phyloP scores from a whole-genome alignment of 176 grass and related monocot species.

The sorghum (Sorghum bicolor) region DNA sequence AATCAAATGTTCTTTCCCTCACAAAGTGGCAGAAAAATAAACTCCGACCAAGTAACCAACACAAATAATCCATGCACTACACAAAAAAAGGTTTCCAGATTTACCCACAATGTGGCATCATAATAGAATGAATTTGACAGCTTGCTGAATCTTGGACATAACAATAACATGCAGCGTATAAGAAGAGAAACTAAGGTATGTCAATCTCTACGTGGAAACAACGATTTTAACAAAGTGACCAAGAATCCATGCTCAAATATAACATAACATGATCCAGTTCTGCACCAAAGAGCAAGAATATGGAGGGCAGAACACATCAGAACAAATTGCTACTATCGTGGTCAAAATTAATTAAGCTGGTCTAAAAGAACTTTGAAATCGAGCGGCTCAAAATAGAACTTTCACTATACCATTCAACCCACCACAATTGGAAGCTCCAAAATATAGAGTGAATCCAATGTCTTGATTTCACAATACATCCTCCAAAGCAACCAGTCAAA shows the following conservation, averaged over 20 bases:
- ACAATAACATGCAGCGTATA: not conserved
- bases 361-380: not conserved
- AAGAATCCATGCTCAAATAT: not conserved
- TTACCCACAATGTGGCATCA: not conserved
- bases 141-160: not conserved
- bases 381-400: not conserved
- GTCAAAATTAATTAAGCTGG: not conserved
- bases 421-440: not conserved
- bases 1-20: not conserved
- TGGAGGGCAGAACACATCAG: not conserved
- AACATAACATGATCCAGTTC: not conserved
- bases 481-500: not conserved
- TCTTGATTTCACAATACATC: not conserved
- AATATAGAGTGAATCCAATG: not conserved
- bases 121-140: not conserved
- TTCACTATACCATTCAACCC: not conserved
- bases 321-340: not conserved
- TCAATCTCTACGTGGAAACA: not conserved
- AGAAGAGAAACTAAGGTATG: not conserved
- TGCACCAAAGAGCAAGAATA: not conserved
- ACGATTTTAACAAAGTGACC: not conserved
- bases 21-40: not conserved
- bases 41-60: not conserved
- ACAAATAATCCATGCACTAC: conserved; percentile 1
- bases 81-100: not conserved